These are phyloP conservation scores for Solanum phureja DNA, from an alignment of 257 asterid species.

Conservation along the genomic window DNA sequence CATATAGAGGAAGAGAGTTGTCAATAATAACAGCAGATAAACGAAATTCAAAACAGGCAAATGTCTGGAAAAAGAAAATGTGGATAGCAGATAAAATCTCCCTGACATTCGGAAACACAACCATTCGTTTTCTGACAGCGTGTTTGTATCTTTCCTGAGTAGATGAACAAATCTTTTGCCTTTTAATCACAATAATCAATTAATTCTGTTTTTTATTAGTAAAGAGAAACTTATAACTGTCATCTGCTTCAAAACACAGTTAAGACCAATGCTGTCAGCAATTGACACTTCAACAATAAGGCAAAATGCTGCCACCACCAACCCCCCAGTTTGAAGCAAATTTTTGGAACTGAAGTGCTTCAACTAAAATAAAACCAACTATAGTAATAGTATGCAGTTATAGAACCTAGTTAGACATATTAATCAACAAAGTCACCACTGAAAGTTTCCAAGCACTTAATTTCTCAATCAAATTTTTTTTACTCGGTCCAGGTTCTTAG, in stretches of 20 bases:
- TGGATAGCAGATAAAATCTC: not conserved
- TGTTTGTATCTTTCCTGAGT: not conserved
- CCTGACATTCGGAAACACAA: not conserved
- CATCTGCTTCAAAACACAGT: not conserved
- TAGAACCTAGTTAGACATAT: not conserved
- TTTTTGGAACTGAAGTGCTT: not conserved
- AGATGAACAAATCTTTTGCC: not conserved
- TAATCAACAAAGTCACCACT: not conserved
- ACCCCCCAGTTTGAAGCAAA: not conserved
- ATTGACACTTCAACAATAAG: not conserved
- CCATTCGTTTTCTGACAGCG: not conserved
- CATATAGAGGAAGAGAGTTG: not conserved
- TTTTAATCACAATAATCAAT: not conserved
- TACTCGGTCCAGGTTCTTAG: not conserved
- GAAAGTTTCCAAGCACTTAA: not conserved
- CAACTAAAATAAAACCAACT: not conserved
- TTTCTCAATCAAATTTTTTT: not conserved
- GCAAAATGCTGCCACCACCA: not conserved
- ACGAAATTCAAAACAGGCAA: not conserved
- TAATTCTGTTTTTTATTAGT: not conserved
- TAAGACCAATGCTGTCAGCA: not conserved
- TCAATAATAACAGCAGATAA: not conserved
- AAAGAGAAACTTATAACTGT: not conserved
- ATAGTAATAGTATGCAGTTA: not conserved
- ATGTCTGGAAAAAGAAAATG: not conserved